Conservation (phyloP, 2,329 filamentous ascomycete genomes). For the Fusarium sp. region DNA sequence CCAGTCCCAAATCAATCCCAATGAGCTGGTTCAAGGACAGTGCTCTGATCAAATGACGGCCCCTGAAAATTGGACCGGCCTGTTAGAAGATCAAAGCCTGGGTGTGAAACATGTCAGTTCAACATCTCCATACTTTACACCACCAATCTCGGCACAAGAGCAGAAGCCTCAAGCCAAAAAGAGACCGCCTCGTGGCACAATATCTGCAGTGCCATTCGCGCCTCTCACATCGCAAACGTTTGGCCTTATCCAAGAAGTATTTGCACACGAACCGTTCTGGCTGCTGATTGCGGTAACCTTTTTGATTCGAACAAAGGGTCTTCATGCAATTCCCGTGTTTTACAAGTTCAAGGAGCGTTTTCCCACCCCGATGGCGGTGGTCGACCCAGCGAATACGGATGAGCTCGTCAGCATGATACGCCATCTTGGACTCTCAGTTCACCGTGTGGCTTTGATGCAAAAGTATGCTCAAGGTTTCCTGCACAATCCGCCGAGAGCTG, state of each 20-base stretch:
- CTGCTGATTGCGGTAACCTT: slow-evolving; percentile 87
- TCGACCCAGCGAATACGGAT: slow-evolving; percentile 58
- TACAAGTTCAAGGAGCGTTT: slow-evolving; percentile 75
- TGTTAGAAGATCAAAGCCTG: background rate
- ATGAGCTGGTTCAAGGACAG: slow-evolving; percentile 3
- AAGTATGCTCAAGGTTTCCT: slow-evolving; percentile 78
- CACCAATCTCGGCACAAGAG: slow-evolving; percentile 18
- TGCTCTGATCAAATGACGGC: slow-evolving; percentile 18
- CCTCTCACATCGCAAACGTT: slow-evolving; percentile 73
- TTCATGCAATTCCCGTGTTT: slow-evolving; percentile 80
- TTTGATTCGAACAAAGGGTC: slow-evolving; percentile 83
- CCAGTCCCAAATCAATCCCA: background rate
- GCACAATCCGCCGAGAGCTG: slow-evolving; percentile 68
- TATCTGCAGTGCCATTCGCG: slow-evolving; percentile 74
- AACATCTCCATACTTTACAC: slow-evolving; percentile 51
- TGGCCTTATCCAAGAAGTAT: slow-evolving; percentile 86
- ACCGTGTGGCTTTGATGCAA: slow-evolving; percentile 76
- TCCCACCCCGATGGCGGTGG: slow-evolving; percentile 73
- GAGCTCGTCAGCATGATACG: slow-evolving; percentile 73
- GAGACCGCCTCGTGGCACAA: slow-evolving; percentile 56
- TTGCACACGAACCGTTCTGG: slow-evolving; percentile 80
- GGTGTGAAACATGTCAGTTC: slow-evolving; percentile 24
- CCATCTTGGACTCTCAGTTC: slow-evolving; percentile 77
- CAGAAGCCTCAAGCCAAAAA: slow-evolving; percentile 34
- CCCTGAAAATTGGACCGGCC: background rate